Conservation (phyloP, 176 grass and related monocot genomes). For the Musa itinerans region DNA sequence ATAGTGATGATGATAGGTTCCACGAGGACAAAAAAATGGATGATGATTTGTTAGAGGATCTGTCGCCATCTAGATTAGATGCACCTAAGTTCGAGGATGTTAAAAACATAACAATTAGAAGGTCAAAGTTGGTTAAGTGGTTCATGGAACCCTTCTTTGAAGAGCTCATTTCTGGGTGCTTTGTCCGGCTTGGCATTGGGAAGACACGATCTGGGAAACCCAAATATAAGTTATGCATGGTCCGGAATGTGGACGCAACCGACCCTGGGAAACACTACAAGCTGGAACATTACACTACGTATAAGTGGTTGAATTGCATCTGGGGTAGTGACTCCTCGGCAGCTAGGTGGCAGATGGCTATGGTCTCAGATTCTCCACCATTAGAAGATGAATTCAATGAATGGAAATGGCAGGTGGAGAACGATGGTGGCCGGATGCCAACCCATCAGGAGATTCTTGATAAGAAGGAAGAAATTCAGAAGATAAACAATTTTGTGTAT, state of each 20-base stretch:
- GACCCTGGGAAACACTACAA: conserved; percentile 64
- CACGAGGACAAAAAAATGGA: conserved; percentile 40
- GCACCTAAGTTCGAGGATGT: conserved; percentile 71
- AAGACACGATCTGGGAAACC: conserved; percentile 54
- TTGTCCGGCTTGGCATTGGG: conserved; percentile 75
- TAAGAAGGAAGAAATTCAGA: conserved; percentile 74
- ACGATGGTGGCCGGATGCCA: conserved; percentile 46
- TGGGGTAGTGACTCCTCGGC: conserved; percentile 61
- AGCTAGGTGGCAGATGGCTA: conserved; percentile 81
- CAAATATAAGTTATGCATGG: conserved; percentile 78
- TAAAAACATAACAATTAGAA: conserved; percentile 63
- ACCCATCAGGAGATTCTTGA: conserved; percentile 79
- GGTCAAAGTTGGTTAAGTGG: conserved; percentile 85
- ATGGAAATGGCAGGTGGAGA: conserved; percentile 76
- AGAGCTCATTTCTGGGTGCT: conserved; percentile 63
- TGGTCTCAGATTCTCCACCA: conserved; percentile 66
- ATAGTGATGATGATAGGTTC: conserved; percentile 37
- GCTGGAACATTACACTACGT: conserved; percentile 60
- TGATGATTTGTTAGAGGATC: conserved; percentile 66
- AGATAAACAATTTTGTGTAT: conserved; percentile 63
- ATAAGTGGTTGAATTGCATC: conserved; percentile 77
- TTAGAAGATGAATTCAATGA: conserved; percentile 70
- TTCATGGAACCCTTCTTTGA: conserved; percentile 99
- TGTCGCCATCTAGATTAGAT: conserved; percentile 42
- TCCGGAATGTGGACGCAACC: conserved; percentile 72